Percentiles rank a stretch among this genome's conserved stretches.
Conservation (phyloP, 306 rosid species). For the Chamaecrista fasciculata region DNA sequence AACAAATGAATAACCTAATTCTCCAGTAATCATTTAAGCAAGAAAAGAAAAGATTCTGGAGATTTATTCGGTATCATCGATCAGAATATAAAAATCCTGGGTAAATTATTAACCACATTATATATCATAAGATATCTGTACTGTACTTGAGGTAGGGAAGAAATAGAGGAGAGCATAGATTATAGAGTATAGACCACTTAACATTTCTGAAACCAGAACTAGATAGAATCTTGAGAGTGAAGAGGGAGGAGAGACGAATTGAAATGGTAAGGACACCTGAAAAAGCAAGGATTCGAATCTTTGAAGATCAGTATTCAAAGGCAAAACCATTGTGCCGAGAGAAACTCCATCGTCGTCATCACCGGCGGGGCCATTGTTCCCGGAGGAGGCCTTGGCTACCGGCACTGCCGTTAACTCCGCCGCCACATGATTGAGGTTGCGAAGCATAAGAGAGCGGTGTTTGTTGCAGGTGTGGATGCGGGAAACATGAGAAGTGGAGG, state of each 20-base stretch:
- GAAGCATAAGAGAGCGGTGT: conserved; percentile 28
- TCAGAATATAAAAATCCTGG: neutral
- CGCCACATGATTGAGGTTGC: conserved; percentile 17
- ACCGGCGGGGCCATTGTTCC: conserved; percentile 27
- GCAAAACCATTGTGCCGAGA: conserved; percentile 81
- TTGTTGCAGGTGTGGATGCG: neutral
- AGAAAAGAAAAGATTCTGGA: neutral
- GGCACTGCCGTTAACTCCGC: neutral
- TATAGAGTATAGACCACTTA: too few relatives aligned
- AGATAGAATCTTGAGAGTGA: neutral
- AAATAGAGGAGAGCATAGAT: neutral
- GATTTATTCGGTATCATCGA: neutral
- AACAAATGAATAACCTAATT: neutral
- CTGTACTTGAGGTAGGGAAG: too few relatives aligned
- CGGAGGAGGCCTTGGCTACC: conserved; percentile 43
- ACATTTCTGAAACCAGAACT: neutral
- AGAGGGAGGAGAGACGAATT: neutral
- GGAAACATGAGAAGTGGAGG: conserved; percentile 28
- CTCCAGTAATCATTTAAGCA: neutral
- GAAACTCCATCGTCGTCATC: conserved; percentile 69
- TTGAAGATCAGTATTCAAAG: conserved; percentile 53
- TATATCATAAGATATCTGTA: too few relatives aligned
- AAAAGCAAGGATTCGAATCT: conserved; percentile 71
- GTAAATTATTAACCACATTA: neutral
- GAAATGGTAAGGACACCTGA: conserved; percentile 45